These are phyloP conservation scores for Fonsecaea pugnacius DNA, from an alignment of 2,329 filamentous ascomycete species.

Conservation along the genomic window DNA sequence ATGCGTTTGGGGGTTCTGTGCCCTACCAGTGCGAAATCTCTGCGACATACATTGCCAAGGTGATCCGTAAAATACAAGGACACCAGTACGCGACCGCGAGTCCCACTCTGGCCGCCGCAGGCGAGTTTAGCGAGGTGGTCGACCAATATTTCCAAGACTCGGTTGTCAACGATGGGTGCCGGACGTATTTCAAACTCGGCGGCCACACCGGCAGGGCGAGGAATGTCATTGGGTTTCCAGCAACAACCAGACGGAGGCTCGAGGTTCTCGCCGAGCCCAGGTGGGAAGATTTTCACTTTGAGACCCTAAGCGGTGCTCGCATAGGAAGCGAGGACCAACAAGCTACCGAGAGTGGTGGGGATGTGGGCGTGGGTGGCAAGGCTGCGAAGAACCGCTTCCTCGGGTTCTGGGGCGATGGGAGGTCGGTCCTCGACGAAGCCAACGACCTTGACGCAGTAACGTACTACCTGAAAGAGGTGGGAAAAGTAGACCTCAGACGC, in stretches of 20 bases:
- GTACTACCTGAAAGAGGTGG: constrained; percentile 15
- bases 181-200: constrained; percentile 1
- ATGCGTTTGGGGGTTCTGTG: constrained; percentile 35
- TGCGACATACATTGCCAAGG: constrained; percentile 16
- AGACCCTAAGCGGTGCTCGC: constrained; percentile 14
- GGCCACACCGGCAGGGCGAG: constrained; percentile 4
- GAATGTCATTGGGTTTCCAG: constrained; percentile 11
- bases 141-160: constrained; percentile 14
- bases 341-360: no score
- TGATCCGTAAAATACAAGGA: constrained; percentile 17
- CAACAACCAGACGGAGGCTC: constrained; percentile 40
- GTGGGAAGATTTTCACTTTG: constrained; percentile 46
- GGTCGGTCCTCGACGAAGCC: constrained; percentile 2
- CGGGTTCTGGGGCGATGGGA: neutral
- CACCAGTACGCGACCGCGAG: constrained; percentile 1
- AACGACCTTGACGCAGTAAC: constrained; percentile 14
- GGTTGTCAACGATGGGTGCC: constrained; percentile 11
- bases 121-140: constrained; percentile 14
- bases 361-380: no score
- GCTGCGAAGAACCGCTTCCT: constrained; percentile 8
- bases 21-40: constrained; percentile 12
- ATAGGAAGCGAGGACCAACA: no score
- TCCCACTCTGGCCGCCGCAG: constrained; percentile 2
- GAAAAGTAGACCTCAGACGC: constrained; percentile 14
- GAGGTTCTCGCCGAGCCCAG: constrained; percentile 41